Evolutionary conservation across 345 rosid genomes (phyloP), one percentile per base, ranked within the genome.

Genomic region (Linum lewisii): DNA sequence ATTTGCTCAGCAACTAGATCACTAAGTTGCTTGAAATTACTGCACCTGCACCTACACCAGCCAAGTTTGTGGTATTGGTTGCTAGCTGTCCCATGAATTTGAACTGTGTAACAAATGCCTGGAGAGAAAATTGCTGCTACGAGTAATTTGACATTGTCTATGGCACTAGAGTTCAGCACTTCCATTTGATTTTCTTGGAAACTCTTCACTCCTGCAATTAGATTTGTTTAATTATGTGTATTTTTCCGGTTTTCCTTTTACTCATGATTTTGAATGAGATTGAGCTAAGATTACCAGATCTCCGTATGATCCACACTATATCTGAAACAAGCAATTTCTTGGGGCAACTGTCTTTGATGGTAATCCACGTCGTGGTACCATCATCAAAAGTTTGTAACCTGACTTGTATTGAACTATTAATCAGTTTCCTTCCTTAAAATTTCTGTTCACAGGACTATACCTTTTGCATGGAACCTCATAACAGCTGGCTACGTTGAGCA

Each of bases 381-480:
- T 20, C 4, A 15, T 21, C 23, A 21, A 52, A 24, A 6, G 20
- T 19, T 52, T 20, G 56, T 2, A 19, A 52, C 13, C 24, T 52
- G 22, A 20, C 20, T n/a, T 52, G 25, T 52, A 10, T 19, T 52
- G 5, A 51, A 20, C 15, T 52, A 24, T 21, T 52, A 21, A 42
- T 42, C 16, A 42, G 18, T 18, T 63, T 55, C 57, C 53, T 50
- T 52, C 58, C n/a, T 56, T 26, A n/a, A n/a, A 47, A 34, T 36
- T 59, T 38, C 70, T 73, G 38, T 25, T 60, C 60, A 57, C 26
- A 94, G 99, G 88, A 94, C 99, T 16, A 90, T 94, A 68, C 99
- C 99, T 60, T 90, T 94, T 80, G 95, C 71, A 49, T 94, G 97
- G 99, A 94, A 94, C 73, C 88, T 94, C 47, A 56, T 94, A 37